Evolutionary conservation across 305 asterid species (phyloP), one percentile per base, ranked within the genome.

Genomic region (Fraxinus nigra): DNA sequence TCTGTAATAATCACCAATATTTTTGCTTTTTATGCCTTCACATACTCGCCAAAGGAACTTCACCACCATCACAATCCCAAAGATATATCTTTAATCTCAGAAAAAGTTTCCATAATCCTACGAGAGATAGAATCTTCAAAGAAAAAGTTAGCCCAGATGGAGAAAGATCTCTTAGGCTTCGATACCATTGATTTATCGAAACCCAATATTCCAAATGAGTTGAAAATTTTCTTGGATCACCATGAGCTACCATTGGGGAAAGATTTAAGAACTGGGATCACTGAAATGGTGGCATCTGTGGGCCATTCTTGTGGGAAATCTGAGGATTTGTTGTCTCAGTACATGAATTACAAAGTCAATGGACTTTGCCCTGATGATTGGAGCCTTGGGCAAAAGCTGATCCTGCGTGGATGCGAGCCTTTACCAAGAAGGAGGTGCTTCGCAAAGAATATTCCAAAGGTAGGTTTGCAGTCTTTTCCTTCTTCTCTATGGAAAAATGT

Each of bases 201-300:
- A 33, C 89, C 97, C 89, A 88, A 88, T 72, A 72, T 89, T 33
- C 86, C 97, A 6, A 82, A 24, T 74, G 99, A 95, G 92, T 89
- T 95, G 65, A 94, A 84, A 67, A 78, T 82, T 83, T 94, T 91
- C 87, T 81, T 94, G 30, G 88, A 84, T 79, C 98, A 76, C 77
- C 97, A 94, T 26, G 86, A 14, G 34, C 83, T 95, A 24, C 99
- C 98, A 16, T 34, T 95, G 32, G 98, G 98, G 14, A 94, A 89
- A 85, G 99, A 95, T 93, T 92, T 97, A 10, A 89, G 96, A 87
- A 94, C 97, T 78, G 98, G 99, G 90, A 94, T 95, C 85, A 95
- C 97, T 33, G 95, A 94, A 81, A 92, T 95, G 97, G 97, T 87
- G 77, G 89, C 99, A 8, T 94, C 99, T 22, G 94, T 94, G 77